Evolutionary conservation across 2,329 filamentous ascomycete genomes (phyloP).

Genomic region (Ophiostoma ulmi): DNA sequence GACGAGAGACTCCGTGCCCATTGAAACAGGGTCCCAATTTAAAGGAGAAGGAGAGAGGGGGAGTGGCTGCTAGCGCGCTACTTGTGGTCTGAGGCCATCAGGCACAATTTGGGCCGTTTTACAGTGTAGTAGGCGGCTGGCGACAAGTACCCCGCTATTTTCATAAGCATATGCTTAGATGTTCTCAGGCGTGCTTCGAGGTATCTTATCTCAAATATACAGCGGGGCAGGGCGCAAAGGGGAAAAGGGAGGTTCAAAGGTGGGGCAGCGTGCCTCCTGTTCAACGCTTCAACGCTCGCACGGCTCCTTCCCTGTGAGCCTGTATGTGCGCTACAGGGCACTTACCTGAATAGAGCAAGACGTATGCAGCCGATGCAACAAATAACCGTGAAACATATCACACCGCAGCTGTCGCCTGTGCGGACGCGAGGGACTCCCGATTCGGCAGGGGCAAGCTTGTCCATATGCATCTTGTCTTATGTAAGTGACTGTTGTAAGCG

Average conservation of each 20-base stretch:
- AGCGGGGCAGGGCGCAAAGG: conserved; percentile 21
- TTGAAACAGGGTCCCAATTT: conserved; percentile 20
- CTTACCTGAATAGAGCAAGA: not conserved
- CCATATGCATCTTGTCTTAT: not conserved
- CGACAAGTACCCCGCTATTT: conserved; percentile 21
- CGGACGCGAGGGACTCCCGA: not conserved
- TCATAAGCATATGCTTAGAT: not conserved
- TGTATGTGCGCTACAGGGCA: not conserved
- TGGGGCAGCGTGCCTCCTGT: conserved; percentile 9
- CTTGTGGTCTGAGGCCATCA: conserved; percentile 7
- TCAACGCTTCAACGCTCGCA: not conserved
- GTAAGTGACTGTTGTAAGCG: not conserved
- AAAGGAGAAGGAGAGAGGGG: conserved; percentile 16
- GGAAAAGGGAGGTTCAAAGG: conserved; percentile 17
- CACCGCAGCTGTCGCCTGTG: conserved; percentile 6
- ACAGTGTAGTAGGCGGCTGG: not conserved
- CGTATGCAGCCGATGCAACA: not conserved
- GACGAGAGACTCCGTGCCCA: conserved; percentile 13
- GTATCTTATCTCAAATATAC: not conserved
- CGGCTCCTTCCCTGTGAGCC: not conserved
- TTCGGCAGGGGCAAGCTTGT: not conserved
- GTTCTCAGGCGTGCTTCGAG: too few relatives aligned
- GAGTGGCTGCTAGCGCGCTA: conserved; percentile 18
- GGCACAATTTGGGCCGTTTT: not conserved
- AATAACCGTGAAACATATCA: not conserved